These are phyloP conservation scores for Hebeloma cylindrosporum DNA, from an alignment of 768 basidiomycete species.

Conservation along the genomic window DNA sequence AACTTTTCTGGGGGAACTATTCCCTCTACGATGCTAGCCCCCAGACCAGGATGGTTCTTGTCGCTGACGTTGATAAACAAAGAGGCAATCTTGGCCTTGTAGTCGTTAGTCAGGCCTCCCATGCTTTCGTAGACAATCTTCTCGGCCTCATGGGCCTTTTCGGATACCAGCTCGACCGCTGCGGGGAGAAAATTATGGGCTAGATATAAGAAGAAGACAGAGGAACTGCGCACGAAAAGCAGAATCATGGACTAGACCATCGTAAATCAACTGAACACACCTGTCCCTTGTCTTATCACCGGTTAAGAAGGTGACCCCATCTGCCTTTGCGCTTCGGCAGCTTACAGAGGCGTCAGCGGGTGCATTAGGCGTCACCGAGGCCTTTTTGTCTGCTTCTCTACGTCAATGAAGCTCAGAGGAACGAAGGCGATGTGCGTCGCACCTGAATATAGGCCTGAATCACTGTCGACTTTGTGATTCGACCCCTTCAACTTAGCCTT, in stretches of 20 bases:
- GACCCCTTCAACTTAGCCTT: conserved; percentile 44
- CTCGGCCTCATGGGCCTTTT: conserved; percentile 72
- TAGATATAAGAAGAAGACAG: not conserved
- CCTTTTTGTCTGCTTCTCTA: conserved; percentile 25
- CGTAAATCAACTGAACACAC: conserved; percentile 88
- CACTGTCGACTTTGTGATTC: too few species aligned
- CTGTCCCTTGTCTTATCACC: conserved; percentile 82
- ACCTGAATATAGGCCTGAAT: not conserved
- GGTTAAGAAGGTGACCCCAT: conserved; percentile 60
- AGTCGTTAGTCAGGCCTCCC: conserved; percentile 46
- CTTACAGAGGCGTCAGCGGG: conserved; percentile 32
- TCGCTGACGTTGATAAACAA: conserved; percentile 94
- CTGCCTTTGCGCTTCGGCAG: conserved; percentile 63
- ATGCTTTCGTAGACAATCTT: conserved; percentile 53
- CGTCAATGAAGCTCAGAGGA: not conserved
- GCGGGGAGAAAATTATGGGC: conserved; percentile 5
- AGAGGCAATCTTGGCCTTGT: conserved; percentile 81
- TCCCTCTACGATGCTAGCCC: conserved; percentile 85
- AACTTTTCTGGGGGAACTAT: conserved; percentile 72
- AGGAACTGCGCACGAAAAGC: conserved; percentile 69
- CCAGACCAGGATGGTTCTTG: conserved; percentile 84
- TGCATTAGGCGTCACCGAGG: conserved; percentile 36
- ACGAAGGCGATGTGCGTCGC: not conserved
- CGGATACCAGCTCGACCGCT: conserved; percentile 72
- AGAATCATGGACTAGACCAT: conserved; percentile 85